Base-by-base conservation (phyloP, 2,329 filamentous ascomycete genomes). In the Nemania serpens region DNA sequence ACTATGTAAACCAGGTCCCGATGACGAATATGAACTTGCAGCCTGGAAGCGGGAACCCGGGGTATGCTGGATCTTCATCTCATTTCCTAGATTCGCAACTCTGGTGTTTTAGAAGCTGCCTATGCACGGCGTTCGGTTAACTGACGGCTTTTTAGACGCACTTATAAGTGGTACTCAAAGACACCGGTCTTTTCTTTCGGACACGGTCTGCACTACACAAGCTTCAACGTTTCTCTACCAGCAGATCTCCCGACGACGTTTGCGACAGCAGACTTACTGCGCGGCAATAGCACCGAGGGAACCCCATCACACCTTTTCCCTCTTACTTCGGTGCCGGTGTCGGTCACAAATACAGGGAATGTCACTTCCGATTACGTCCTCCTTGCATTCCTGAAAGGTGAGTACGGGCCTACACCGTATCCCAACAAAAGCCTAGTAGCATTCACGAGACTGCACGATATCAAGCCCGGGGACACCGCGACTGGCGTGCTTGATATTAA, bases 161-260 rank as follows among this genome's bases (percentile, higher is more conserved):
- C 85, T 0, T 87, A 88, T 66, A 81, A 78, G 64, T 88, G 84
- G 84, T 87, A 84, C 69, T 75, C 77, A 4, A 76, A 77, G 34
- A 73, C 74, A n/a, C 75, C 81, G 0, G 76, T 84, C 2, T 78
- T 81, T 51, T 77, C 78, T 0, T 88, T 86, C 58, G 85, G 84
- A 0, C 77, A 78, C 59, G 85, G 84, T 0, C 66, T 86, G 60
- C 83, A 87, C 68, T 87, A 87, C 72, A 87, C 84, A 4, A 82
- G 73, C 39, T 87, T 87, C 65, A 63, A 68, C 13, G 68, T 73
- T 5, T 63, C 66, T 6, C 55, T 65, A 15, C 62, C 63, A 25
- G 52, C 41, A 5, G 62, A 64, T 37, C 69, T 73, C 2, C 65
- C 71, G 3, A 51, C 59, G 1, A 58, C 68, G 2, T 73, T 75